Base-by-base conservation (phyloP, 495 filamentous ascomycete genomes). In the Talaromyces nanjingensis region DNA sequence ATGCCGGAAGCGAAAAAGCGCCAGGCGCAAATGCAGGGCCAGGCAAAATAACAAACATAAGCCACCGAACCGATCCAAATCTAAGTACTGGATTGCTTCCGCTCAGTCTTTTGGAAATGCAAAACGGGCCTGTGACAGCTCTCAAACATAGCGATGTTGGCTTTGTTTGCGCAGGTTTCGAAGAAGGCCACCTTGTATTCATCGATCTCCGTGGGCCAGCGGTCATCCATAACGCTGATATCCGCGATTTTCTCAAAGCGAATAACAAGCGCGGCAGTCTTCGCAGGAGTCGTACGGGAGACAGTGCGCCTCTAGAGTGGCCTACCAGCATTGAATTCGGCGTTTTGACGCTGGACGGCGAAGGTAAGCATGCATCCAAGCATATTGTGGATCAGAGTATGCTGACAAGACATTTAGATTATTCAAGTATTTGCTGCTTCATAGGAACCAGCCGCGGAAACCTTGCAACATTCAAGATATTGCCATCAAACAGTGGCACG, bases 361-460 rank as follows among this genome's bases (percentile, higher is more conserved):
- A 97, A 74, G 84, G 85, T 87, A 74, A 65, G 60, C 25, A 54
- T 24, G 27, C 65, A 24, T 12, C 47, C 33, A 60, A 24, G 22
- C 22, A 24, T 24, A 24, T 24, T 24, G 22, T 24, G 22, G 22
- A 24, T 24, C 22, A 27, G 4, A 2, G 4, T 22, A 11, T 37
- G 65, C 74, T 76, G 64, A 77, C 57, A 6, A 57, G 33, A 56
- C 29, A 59, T 62, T 11, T 60, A 84, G 88, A 90, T 65, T 98
- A 96, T 69, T 97, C 93, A 6, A 96, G 91, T 67, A 96, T 98
- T 62, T 86, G 88, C 55, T 89, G 93, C 67, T 96, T 97, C 69
- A 89, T 94, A 4, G 94, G 96, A 9, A 98, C 93, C 0, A 92
- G 88, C 68, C 68, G 86, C 39, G 94, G 94, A 22, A 88, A 88